phyloP scores from a whole-genome alignment of 148 eudicot genomes.

The Arctostaphylos glauca region DNA sequence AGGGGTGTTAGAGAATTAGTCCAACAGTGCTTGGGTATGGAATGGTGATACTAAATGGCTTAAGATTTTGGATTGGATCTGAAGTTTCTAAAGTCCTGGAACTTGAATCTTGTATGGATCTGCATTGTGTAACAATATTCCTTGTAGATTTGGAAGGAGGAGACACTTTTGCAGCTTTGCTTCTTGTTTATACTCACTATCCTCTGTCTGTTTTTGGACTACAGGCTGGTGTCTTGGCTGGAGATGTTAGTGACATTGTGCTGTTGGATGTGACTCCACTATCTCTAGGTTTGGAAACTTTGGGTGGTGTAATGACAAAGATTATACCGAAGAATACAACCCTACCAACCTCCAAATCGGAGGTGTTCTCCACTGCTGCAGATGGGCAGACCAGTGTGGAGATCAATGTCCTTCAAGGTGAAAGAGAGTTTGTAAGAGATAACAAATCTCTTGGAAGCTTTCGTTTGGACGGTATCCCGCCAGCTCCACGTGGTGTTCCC shows the following conservation, averaged over 20 bases:
- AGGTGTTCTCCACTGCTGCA: conserved; percentile 57
- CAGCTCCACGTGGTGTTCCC: conserved; percentile 55
- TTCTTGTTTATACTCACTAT: background rate
- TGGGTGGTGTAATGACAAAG: conserved; percentile 60
- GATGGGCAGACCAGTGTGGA: conserved; percentile 59
- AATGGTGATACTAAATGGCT: too few relatives aligned
- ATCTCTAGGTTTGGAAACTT: conserved; percentile 46
- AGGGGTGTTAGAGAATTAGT: too few relatives aligned
- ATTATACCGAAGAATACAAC: conserved; percentile 54
- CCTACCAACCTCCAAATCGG: conserved; percentile 51
- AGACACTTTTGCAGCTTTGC: too few relatives aligned
- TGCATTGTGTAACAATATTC: too few relatives aligned
- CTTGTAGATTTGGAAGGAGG: too few relatives aligned
- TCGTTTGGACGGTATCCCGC: conserved; percentile 50
- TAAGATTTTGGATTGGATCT: too few relatives aligned
- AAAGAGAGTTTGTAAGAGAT: conserved; percentile 46
- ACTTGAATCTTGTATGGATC: too few relatives aligned
- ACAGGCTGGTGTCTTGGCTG: conserved; percentile 52
- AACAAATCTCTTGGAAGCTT: conserved; percentile 56
- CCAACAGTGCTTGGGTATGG: too few relatives aligned
- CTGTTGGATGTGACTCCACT: conserved; percentile 51
- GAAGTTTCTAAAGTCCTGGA: too few relatives aligned
- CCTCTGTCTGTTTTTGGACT: background rate
- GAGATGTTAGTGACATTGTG: conserved; percentile 54
- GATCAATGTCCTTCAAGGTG: conserved; percentile 52